phyloP scores from a whole-genome alignment of 768 basidiomycete genomes.

The Amanita thiersii region DNA sequence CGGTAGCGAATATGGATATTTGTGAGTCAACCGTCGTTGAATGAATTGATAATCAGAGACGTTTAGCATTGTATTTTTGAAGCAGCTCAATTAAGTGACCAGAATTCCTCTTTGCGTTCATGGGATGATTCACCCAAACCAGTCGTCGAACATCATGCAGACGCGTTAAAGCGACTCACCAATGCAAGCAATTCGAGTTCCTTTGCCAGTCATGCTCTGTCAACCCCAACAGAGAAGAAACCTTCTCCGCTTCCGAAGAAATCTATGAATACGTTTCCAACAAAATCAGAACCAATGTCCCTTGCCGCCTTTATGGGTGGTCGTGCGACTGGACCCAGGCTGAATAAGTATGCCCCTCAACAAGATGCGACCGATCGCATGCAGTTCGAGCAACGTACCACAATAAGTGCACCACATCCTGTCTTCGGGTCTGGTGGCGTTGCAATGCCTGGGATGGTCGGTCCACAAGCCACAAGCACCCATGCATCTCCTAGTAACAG shows the following conservation, averaged over 20 bases:
- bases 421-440: conserved; percentile 69
- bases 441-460: conserved; percentile 67
- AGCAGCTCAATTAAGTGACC: background rate
- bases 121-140: background rate
- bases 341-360: conserved; percentile 69
- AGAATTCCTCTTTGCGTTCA: background rate
- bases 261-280: conserved; percentile 10
- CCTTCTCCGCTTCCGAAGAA: conserved; percentile 17
- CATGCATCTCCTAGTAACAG: background rate
- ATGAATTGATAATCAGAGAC: background rate
- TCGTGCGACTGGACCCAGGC: conserved; percentile 61
- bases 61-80: background rate
- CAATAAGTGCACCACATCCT: conserved; percentile 54
- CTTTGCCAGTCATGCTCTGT: background rate
- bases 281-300: conserved; percentile 47
- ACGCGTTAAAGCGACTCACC: background rate
- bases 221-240: conserved; percentile 16
- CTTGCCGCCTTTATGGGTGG: conserved; percentile 81
- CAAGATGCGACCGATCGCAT: conserved; percentile 56
- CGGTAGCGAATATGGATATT: conserved; percentile 4
- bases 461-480: conserved; percentile 11
- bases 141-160: background rate
- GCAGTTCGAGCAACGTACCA: conserved; percentile 55
- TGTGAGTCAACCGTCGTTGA: conserved; percentile 25
- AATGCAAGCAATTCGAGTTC: background rate